Conservation (phyloP, 495 filamentous ascomycete species). For the Aspergillus cavernicola region DNA sequence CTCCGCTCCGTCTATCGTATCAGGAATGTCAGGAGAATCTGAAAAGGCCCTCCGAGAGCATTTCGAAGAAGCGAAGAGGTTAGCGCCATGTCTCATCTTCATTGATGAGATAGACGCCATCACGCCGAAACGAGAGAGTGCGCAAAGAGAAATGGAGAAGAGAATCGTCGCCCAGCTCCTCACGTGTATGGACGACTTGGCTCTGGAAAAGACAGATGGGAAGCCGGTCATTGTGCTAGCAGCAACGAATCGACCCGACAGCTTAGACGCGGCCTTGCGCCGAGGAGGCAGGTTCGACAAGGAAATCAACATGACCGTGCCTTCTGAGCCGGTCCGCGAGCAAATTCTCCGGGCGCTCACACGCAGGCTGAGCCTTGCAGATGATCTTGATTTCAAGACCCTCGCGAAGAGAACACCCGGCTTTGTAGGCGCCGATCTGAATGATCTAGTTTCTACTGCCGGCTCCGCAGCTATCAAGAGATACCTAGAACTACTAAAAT, state of each 20-base stretch:
- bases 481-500: conserved; percentile 50
- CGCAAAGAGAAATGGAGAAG: conserved; percentile 97
- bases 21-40: conserved; percentile 93
- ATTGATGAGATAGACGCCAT: conserved; percentile 97
- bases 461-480: conserved; percentile 63
- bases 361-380: conserved; percentile 60
- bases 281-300: conserved; percentile 84
- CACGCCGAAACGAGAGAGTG: conserved; percentile 87
- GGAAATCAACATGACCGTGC: conserved; percentile 95
- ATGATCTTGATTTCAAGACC: conserved; percentile 71
- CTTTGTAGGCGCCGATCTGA: conserved; percentile 92
- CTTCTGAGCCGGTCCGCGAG: conserved; percentile 77
- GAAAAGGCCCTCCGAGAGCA: conserved; percentile 91
- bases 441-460: conserved; percentile 73
- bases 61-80: conserved; percentile 80
- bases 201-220: conserved; percentile 73
- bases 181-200: conserved; percentile 83
- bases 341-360: conserved; percentile 79
- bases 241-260: conserved; percentile 90
- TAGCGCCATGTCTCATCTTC: conserved; percentile 90
- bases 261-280: conserved; percentile 80
- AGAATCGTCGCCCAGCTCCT: conserved; percentile 91
- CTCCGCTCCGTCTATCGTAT: conserved; percentile 83
- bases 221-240: conserved; percentile 93
- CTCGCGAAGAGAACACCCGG: conserved; percentile 88